These are phyloP conservation scores for Silene latifolia DNA, from an alignment of 148 eudicot species.

Conservation along the genomic window DNA sequence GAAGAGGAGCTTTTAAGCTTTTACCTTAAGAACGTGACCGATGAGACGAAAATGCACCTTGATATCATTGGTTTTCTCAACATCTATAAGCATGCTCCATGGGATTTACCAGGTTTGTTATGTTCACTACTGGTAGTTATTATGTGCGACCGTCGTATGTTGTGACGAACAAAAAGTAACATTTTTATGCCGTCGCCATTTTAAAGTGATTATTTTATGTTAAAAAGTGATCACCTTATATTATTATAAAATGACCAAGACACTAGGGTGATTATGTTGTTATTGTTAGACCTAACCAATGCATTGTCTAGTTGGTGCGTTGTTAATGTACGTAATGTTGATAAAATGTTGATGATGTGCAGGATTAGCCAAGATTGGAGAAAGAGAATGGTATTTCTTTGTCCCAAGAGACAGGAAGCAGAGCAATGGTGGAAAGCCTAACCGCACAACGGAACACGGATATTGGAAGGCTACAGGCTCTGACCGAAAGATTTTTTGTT, in stretches of 20 bases:
- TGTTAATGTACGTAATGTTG: not conserved
- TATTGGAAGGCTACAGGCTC: conserved; percentile 98
- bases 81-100: conserved; percentile 66
- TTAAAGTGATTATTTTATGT: not conserved
- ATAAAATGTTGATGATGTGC: not conserved
- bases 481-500: conserved; percentile 52
- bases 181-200: too few relatives aligned
- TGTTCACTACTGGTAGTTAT: too few relatives aligned
- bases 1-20: conserved; percentile 74
- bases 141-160: too few relatives aligned
- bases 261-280: not conserved
- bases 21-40: conserved; percentile 54
- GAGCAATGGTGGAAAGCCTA: conserved; percentile 77
- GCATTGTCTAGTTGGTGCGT: not conserved
- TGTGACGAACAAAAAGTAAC: not conserved
- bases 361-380: conserved; percentile 81
- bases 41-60: conserved; percentile 36
- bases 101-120: conserved; percentile 60
- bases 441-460: conserved; percentile 70
- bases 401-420: conserved; percentile 76
- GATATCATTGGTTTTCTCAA: conserved; percentile 61
- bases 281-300: not conserved
- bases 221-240: too few relatives aligned
- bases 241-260: too few relatives aligned
- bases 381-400: conserved; percentile 90